Percentiles rank a stretch among this genome's conserved stretches.
Evolutionary conservation across 108 stramenopile species (phyloP).

Genomic region (Skeletonema tropicum): DNA sequence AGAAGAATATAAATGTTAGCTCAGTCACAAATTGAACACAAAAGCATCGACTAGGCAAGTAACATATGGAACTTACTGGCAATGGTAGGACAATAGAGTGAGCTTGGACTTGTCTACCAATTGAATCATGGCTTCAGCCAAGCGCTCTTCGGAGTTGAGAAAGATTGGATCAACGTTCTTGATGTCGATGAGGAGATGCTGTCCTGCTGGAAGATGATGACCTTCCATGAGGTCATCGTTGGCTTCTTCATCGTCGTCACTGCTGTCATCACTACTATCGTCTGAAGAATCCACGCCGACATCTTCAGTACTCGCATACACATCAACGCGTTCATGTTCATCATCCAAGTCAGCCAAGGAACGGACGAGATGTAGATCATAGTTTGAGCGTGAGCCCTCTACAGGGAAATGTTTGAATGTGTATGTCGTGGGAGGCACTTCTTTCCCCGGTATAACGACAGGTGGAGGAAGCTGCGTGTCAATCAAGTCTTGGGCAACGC

Average conservation of each 20-base stretch:
- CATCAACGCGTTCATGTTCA: background rate
- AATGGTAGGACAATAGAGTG: constrained; percentile 27
- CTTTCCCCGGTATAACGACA: background rate
- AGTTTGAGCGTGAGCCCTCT: constrained; percentile 7
- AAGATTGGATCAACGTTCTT: constrained; percentile 63
- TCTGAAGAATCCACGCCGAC: background rate
- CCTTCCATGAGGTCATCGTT: constrained; percentile 3
- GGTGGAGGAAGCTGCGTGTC: constrained; percentile 39
- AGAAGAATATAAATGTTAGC: too few relatives aligned
- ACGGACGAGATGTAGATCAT: constrained; percentile 9
- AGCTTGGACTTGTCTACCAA: constrained; percentile 15
- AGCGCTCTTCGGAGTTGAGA: constrained; percentile 62
- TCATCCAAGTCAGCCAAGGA: background rate
- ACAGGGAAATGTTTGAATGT: constrained; percentile 61
- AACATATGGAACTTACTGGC: constrained; percentile 20
- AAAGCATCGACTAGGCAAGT: too few relatives aligned
- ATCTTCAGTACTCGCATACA: background rate
- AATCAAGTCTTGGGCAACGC: background rate
- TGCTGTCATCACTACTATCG: background rate
- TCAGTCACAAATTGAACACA: too few relatives aligned
- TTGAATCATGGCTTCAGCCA: constrained; percentile 70
- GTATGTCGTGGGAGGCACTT: constrained; percentile 54
- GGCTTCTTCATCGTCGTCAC: background rate
- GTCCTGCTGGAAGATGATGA: constrained; percentile 69
- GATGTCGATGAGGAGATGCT: constrained; percentile 73